These are phyloP conservation scores for Grosmannia serpens DNA, from an alignment of 2,329 filamentous ascomycete genomes.

Conservation along the genomic window DNA sequence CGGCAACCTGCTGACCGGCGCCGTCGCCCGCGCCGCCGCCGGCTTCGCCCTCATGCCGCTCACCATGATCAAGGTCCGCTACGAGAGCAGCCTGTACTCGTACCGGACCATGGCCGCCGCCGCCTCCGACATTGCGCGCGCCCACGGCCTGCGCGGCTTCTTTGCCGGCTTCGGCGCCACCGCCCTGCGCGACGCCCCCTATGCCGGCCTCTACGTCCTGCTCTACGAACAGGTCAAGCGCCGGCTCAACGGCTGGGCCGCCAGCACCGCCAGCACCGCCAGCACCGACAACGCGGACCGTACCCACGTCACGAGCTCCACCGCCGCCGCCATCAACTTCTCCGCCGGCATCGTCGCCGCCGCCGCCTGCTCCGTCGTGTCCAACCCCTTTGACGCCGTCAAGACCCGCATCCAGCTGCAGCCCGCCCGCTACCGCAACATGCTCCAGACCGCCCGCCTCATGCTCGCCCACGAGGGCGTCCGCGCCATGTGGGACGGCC, in stretches of 20 bases:
- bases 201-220: constrained; percentile 87
- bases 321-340: constrained; percentile 69
- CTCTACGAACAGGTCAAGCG: constrained; percentile 83
- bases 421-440: constrained; percentile 71
- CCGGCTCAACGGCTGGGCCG: constrained; percentile 32
- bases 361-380: constrained; percentile 71
- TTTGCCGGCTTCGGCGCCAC: constrained; percentile 93
- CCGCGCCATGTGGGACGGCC: constrained; percentile 70
- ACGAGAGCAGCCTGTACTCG: constrained; percentile 76
- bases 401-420: constrained; percentile 92
- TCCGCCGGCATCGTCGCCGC: constrained; percentile 70
- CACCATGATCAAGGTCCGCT: constrained; percentile 92
- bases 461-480: constrained; percentile 78
- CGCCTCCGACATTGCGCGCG: constrained; percentile 58
- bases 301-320: constrained; percentile 22
- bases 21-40: constrained; percentile 70
- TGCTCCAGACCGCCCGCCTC: constrained; percentile 60
- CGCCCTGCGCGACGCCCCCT: constrained; percentile 86
- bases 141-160: constrained; percentile 70
- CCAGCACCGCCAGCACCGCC: background rate
- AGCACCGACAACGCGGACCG: background rate
- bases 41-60: constrained; percentile 92
- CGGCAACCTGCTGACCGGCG: constrained; percentile 77
- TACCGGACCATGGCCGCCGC: constrained; percentile 70
- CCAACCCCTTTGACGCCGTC: constrained; percentile 93